Conservation (phyloP, 1,139 yeast genomes). For the Saccharomyces pastorianus region DNA sequence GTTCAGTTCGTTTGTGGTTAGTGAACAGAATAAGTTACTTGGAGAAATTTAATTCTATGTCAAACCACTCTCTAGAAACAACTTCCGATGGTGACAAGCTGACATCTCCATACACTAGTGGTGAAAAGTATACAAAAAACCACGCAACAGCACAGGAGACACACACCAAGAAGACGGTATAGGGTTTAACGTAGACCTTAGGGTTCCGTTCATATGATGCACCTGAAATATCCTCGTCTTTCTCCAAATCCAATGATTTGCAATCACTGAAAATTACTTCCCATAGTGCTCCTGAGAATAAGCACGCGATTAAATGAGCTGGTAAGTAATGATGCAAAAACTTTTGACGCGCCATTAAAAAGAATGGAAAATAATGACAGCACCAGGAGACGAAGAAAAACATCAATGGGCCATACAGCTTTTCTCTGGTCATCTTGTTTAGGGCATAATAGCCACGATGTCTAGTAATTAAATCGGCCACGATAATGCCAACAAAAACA, state of each 20-base stretch:
- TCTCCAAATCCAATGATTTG: slow-evolving; percentile 29
- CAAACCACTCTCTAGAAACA: slow-evolving; percentile 68
- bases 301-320: slow-evolving; percentile 84
- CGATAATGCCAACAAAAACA: slow-evolving; percentile 50
- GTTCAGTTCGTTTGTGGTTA: not conserved
- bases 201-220: slow-evolving; percentile 20
- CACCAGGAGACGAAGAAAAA: slow-evolving; percentile 85
- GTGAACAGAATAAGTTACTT: not conserved
- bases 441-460: slow-evolving; percentile 62
- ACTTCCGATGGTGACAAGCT: slow-evolving; percentile 58
- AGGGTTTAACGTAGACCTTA: slow-evolving; percentile 24
- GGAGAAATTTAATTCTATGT: slow-evolving; percentile 64
- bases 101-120: slow-evolving; percentile 78
- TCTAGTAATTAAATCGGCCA: slow-evolving; percentile 70
- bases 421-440: slow-evolving; percentile 54
- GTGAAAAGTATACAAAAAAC: slow-evolving; percentile 69
- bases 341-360: slow-evolving; percentile 85
- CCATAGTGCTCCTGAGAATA: slow-evolving; percentile 71
- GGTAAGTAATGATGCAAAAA: slow-evolving; percentile 94
- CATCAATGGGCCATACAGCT: slow-evolving; percentile 72
- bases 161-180: slow-evolving; percentile 34
- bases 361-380: slow-evolving; percentile 85
- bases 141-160: slow-evolving; percentile 45
- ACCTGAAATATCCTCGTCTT: slow-evolving; percentile 28
- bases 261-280: slow-evolving; percentile 73